Base-by-base conservation (phyloP, 345 rosid genomes). In the Gossypium mustelinum region DNA sequence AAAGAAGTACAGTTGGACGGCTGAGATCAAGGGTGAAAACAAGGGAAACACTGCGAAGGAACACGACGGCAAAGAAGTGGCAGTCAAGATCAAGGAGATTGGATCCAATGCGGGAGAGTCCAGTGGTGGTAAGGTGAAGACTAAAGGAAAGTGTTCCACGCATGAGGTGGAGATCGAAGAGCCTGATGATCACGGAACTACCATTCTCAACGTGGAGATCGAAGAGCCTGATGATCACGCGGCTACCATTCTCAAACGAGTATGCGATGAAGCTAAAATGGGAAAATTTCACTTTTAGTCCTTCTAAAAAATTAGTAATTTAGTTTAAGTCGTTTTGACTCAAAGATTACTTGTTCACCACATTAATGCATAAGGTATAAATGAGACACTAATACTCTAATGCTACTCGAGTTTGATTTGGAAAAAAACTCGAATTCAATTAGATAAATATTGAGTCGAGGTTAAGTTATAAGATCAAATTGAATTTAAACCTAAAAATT, bases 111-210 rank as follows among this genome's bases (percentile, higher is more conserved):
- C 55, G 6, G 56, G 9, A 43, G 29, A 34, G 22, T 24, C 29
- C 4, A 27, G 29, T 27, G 4, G 29, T 27, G 29, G 29, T 27
- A 3, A 27, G 29, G 29, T 27, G 29, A 27, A 27, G 29, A 27
- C 29, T 27, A 27, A 27, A 27, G 29, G 3, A 27, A 27, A 3
- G 29, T 27, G 10, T 17, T 45, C 67, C 11, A 2, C 24, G 16
- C 68, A 57, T 24, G 47, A 24, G 58, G 57, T 73, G 45, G 76
- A 73, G 68, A 47, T 47, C 14, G 57, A 59, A 24, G 68, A 73
- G 3, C 27, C 57, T 8, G 44, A 17, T 3, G 68, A 73, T 73
- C 57, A 22, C n/a, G 45, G 25, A 11, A 24, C 56, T 24, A 34
- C 2, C 10, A 13, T 44, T 59, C 56, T 61, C 29, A 44, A 22